phyloP scores from a whole-genome alignment of 257 asterid species.

The Solanum rostratum region DNA sequence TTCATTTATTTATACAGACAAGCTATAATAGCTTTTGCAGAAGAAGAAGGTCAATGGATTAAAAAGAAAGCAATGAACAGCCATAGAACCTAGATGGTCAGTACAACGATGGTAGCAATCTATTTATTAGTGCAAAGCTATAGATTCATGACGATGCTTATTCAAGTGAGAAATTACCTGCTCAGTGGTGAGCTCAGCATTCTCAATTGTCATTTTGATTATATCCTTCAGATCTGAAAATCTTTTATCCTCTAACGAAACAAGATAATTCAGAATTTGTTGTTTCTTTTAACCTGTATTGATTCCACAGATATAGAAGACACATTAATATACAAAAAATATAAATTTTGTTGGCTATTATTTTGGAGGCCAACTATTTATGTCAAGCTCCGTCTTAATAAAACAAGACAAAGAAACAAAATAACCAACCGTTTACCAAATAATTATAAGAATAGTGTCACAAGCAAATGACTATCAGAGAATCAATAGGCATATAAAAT shows the following conservation, averaged over 20 bases:
- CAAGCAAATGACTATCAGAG: background rate
- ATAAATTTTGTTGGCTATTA: no score
- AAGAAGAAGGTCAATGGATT: background rate
- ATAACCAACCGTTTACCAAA: background rate
- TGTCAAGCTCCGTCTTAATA: no score
- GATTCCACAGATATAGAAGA: background rate
- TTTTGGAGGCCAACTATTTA: no score
- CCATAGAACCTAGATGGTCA: background rate
- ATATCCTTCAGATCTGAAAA: slow-evolving; percentile 16
- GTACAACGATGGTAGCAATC: background rate
- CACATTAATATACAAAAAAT: no score
- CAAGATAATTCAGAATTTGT: background rate
- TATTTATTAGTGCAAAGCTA: background rate
- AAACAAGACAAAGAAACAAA: background rate
- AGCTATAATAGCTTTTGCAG: background rate
- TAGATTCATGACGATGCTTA: background rate
- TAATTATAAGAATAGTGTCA: background rate
- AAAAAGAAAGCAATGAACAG: background rate
- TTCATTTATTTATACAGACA: background rate
- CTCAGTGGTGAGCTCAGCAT: slow-evolving; percentile 48
- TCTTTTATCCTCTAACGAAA: background rate
- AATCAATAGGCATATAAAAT: background rate
- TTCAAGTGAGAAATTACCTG: slow-evolving; percentile 18
- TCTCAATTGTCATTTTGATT: slow-evolving; percentile 24
- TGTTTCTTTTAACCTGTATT: background rate